Evolutionary conservation across 257 asterid genomes (phyloP), one percentile per base, ranked within the genome.

Genomic region (Solanum pennellii): DNA sequence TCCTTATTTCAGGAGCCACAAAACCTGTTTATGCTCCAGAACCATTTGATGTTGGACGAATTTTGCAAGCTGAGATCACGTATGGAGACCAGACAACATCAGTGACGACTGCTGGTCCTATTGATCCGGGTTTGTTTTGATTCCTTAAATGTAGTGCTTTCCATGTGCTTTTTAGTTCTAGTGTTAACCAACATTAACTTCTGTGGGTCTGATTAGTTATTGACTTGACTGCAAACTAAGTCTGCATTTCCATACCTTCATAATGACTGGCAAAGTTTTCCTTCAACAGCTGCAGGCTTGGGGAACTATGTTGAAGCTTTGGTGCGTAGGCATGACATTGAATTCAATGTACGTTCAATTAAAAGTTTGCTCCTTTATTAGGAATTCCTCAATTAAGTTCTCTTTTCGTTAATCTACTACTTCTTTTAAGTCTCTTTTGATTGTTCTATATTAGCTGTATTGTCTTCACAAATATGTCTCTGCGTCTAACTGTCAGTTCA

Each of bases 261-360:
- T 13, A 45, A 23, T 75, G 84, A 87, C 88, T 88, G 83, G 83
- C 80, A 20, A 25, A 18, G 33, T 87, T 83, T 87, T 87, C 85
- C 89, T 52, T 82, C 59, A 90, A 87, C 97, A 97, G 99, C 99
- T 91, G 93, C 98, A 12, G 99, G 98, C 91, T 90, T 97, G 89
- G 98, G 98, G 72, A 97, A 95, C 94, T 97, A 95, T 83, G 97
- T 97, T 72, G 99, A 97, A 92, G 98, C 99, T 88, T 89, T 97
- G 94, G 98, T 95, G 84, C 93, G 99, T 65, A 94, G 98, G 90
- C 99, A 94, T 31, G 98, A 95, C 87, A 95, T 91, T 33, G 99
- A 97, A 83, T 97, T 97, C 93, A 95, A 92, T 69, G 99, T 97
- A 94, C 14, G 94, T 72, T 56, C 49, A 12, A 80, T 71, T 80